Evolutionary conservation across 1,284 basidiomycete species (phyloP).

Genomic region (Tetrapyrgos nigripes): DNA sequence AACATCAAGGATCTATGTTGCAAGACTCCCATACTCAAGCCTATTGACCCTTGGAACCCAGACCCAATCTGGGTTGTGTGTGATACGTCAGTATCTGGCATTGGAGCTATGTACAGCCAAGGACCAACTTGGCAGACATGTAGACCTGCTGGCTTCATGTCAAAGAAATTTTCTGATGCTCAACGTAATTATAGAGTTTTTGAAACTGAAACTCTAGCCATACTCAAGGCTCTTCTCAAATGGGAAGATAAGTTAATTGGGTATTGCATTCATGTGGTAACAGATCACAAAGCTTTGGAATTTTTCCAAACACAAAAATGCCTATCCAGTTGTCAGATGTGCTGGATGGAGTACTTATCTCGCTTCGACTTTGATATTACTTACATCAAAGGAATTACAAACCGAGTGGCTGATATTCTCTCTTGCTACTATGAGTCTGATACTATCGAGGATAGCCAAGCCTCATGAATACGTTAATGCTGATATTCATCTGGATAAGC

Average conservation of each 20-base stretch:
- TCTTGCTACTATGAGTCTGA: slow-evolving; percentile 40
- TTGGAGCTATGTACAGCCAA: too few species aligned
- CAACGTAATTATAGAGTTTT: slow-evolving; percentile 41
- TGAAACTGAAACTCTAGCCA: slow-evolving; percentile 41
- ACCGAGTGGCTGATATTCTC: too few species aligned
- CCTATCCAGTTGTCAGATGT: slow-evolving; percentile 7
- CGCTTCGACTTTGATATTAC: slow-evolving; percentile 35
- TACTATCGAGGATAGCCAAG: slow-evolving; percentile 10
- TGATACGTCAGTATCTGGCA: too few species aligned
- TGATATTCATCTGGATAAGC: too few species aligned
- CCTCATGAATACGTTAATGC: slow-evolving; percentile 4
- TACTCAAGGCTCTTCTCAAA: slow-evolving; percentile 36
- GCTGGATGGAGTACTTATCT: slow-evolving; percentile 39
- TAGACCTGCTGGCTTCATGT: slow-evolving; percentile 46
- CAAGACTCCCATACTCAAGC: slow-evolving; percentile 3
- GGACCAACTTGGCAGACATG: slow-evolving; percentile 39
- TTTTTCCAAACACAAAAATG: slow-evolving; percentile 13
- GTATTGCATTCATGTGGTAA: slow-evolving; percentile 8
- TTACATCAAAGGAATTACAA: too few species aligned
- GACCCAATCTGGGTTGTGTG: too few species aligned
- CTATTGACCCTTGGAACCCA: slow-evolving; percentile 4
- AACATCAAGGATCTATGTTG: slow-evolving; percentile 11
- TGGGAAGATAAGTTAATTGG: slow-evolving; percentile 39
- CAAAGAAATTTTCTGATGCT: slow-evolving; percentile 43
- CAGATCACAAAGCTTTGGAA: slow-evolving; percentile 9